These are phyloP conservation scores for Apiospora hydei DNA, from an alignment of 2,329 filamentous ascomycete species.

Conservation along the genomic window DNA sequence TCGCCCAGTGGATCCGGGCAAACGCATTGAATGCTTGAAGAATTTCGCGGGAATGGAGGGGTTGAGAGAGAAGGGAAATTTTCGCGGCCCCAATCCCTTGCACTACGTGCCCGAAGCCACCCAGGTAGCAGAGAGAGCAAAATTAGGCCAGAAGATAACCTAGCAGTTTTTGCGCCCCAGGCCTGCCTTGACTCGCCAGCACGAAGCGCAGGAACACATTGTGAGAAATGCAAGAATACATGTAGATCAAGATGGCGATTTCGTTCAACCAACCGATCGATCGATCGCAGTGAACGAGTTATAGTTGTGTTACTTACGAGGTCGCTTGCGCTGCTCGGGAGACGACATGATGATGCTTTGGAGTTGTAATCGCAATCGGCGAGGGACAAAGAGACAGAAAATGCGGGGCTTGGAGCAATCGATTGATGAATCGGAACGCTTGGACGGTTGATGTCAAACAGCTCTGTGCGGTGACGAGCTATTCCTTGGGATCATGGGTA, in stretches of 20 bases:
- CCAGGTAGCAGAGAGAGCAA: constrained; percentile 9
- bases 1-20: neutral
- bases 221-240: neutral
- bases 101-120: neutral
- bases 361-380: neutral
- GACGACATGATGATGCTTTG: constrained; percentile 24
- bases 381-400: constrained; percentile 5
- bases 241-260: neutral
- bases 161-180: neutral
- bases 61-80: neutral
- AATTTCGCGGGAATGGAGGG: neutral
- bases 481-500: neutral
- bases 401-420: constrained; percentile 18
- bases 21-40: neutral
- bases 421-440: constrained; percentile 11
- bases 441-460: neutral
- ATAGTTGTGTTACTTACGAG: constrained; percentile 36
- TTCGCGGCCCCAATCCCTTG: neutral
- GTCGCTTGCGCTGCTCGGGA: constrained; percentile 39
- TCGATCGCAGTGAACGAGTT: neutral
- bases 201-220: constrained; percentile 25
- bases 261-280: neutral
- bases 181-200: constrained; percentile 9
- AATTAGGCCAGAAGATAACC: neutral
- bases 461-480: neutral